These are phyloP conservation scores for Syzygium malaccense DNA, from an alignment of 441 rosid genomes.

Conservation along the genomic window DNA sequence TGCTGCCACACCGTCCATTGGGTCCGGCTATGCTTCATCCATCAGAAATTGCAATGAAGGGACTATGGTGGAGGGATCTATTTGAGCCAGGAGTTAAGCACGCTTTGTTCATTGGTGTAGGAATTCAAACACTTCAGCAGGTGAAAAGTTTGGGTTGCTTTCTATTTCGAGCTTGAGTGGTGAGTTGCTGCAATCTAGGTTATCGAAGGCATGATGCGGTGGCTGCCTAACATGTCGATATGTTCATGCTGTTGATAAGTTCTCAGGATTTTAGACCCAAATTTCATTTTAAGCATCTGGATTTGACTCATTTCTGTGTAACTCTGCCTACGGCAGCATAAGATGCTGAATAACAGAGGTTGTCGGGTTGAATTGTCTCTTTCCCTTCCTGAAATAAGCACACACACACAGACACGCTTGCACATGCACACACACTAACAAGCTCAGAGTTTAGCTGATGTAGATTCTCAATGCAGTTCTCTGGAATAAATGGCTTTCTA, in stretches of 20 bases:
- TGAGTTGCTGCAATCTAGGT: not conserved
- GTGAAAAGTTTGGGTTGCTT: slow-evolving; percentile 19
- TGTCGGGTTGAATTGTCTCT: not conserved
- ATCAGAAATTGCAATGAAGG: slow-evolving; percentile 44
- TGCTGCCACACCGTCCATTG: slow-evolving; percentile 49
- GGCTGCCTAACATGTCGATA: not conserved
- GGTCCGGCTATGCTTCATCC: slow-evolving; percentile 89
- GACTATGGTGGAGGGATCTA: slow-evolving; percentile 64
- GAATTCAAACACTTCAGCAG: slow-evolving; percentile 86
- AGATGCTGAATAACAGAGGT: not conserved
- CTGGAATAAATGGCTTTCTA: slow-evolving; percentile 96
- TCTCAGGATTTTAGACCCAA: not conserved
- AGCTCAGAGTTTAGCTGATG: not conserved
- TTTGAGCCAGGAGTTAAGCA: slow-evolving; percentile 75
- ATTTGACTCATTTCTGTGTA: not conserved
- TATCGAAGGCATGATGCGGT: not conserved
- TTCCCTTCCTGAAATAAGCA: not conserved
- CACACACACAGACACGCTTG: not conserved
- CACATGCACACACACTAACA: not conserved
- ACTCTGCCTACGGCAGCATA: not conserved
- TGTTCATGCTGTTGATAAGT: not conserved
- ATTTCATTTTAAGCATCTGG: not conserved
- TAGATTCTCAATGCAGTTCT: slow-evolving; percentile 44
- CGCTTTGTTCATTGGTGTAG: slow-evolving; percentile 70
- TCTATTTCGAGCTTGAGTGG: not conserved